These are phyloP conservation scores for Populus ilicifolia DNA, from an alignment of 345 rosid genomes.

Conservation along the genomic window DNA sequence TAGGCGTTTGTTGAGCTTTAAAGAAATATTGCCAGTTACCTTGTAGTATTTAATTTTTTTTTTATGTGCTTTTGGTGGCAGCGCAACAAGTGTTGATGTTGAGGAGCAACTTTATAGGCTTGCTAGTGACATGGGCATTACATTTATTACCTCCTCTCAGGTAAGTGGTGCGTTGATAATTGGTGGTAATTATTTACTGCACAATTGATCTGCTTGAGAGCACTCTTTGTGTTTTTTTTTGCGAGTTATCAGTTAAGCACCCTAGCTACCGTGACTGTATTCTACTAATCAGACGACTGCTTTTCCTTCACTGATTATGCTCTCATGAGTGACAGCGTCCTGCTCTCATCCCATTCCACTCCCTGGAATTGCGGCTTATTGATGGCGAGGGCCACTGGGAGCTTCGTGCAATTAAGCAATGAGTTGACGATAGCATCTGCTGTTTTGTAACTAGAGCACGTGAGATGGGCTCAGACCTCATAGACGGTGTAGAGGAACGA, in stretches of 20 bases:
- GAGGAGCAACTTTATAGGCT: constrained; percentile 92
- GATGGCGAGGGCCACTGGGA: constrained; percentile 99
- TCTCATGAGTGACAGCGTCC: constrained; percentile 52
- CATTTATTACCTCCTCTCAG: constrained; percentile 90
- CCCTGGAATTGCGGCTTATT: constrained; percentile 70
- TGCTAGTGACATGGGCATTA: constrained; percentile 78
- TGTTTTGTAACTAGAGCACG: not conserved
- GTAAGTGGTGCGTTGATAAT: constrained; percentile 33
- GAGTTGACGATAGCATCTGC: constrained; percentile 12
- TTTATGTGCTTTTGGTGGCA: constrained; percentile 27
- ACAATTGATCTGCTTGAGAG: not conserved
- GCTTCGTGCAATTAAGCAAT: constrained; percentile 61
- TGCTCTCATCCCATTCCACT: constrained; percentile 85
- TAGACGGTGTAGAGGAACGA: not conserved
- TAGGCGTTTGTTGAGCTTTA: not conserved
- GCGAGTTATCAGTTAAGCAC: not conserved
- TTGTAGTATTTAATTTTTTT: not conserved
- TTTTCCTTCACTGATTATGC: not conserved
- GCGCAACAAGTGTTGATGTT: constrained; percentile 93
- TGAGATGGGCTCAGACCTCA: constrained; percentile 1
- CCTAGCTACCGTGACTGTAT: not conserved
- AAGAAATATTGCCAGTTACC: not conserved
- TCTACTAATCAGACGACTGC: not conserved
- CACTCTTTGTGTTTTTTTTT: not conserved
- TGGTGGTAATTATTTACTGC: not conserved